Conservation (phyloP, 208 protist genomes). For the Lotmaria passim region DNA sequence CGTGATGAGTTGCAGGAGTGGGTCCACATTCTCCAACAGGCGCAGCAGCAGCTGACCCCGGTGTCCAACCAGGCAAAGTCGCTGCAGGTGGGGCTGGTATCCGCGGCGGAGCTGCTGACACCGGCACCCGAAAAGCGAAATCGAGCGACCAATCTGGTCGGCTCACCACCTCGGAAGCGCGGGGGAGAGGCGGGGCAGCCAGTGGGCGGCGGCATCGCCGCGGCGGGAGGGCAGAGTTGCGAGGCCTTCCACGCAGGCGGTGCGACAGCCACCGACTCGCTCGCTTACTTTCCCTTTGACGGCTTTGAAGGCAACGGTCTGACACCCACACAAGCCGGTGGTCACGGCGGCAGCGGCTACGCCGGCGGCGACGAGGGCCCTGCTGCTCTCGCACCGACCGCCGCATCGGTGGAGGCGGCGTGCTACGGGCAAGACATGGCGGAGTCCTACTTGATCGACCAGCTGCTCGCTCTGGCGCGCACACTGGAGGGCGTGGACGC, state of each 20-base stretch:
- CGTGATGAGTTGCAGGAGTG: conserved; percentile 33
- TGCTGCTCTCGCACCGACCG: too few species aligned
- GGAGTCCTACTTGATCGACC: conserved; percentile 48
- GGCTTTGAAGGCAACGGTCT: not conserved
- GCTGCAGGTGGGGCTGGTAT: conserved; percentile 13
- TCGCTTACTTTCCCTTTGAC: conserved; percentile 47
- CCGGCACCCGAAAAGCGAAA: not conserved
- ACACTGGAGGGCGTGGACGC: conserved; percentile 50
- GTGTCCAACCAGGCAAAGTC: conserved; percentile 1
- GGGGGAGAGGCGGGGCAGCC: not conserved
- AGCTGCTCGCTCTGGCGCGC: conserved; percentile 51
- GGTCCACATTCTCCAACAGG: conserved; percentile 14
- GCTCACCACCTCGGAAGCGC: not conserved
- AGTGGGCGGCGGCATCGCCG: too few species aligned
- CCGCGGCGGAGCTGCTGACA: conserved; percentile 18
- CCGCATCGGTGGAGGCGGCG: conserved; percentile 18
- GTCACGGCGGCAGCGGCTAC: too few species aligned
- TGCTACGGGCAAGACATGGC: conserved; percentile 59
- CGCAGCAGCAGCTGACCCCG: conserved; percentile 19
- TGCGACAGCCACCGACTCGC: not conserved
- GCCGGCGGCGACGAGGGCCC: not conserved
- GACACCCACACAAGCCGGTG: not conserved
- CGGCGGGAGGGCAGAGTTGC: not conserved
- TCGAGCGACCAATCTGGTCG: not conserved
- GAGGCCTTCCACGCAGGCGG: conserved; percentile 19